phyloP scores from a whole-genome alignment of 1,284 basidiomycete species.

The Mycena sp. region DNA sequence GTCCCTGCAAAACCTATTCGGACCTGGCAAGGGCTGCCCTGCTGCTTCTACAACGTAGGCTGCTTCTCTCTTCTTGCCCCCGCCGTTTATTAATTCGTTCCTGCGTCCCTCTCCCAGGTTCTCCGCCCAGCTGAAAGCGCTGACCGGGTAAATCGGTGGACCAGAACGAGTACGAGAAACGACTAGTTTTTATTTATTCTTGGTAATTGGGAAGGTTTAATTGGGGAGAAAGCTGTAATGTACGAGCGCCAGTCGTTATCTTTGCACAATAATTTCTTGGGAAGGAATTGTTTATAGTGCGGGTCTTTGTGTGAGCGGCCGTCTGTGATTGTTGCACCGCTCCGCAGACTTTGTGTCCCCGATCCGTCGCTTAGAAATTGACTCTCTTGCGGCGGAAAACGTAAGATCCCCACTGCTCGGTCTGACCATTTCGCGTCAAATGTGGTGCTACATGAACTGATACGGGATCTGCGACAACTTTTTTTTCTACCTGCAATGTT shows the following conservation, averaged over 20 bases:
- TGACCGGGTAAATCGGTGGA: not conserved
- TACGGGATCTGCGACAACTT: conserved; percentile 21
- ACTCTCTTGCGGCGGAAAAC: conserved; percentile 3
- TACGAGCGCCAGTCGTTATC: not conserved
- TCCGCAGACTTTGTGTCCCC: conserved; percentile 4
- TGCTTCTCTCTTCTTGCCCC: conserved; percentile 47
- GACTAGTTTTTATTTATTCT: not conserved
- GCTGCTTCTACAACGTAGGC: conserved; percentile 56
- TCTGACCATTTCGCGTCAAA: conserved; percentile 10
- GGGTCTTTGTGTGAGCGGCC: no score
- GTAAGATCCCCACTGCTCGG: conserved; percentile 20
- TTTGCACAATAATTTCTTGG: not conserved
- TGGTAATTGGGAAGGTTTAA: not conserved
- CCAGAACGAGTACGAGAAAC: not conserved
- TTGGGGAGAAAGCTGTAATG: not conserved
- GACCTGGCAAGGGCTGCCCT: conserved; percentile 65
- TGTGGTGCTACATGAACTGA: conserved; percentile 29
- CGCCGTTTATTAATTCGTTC: not conserved
- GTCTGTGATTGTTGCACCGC: not conserved
- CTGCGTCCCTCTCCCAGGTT: not conserved
- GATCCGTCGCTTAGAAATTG: conserved; percentile 16
- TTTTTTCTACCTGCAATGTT: conserved; percentile 45
- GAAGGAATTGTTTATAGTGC: not conserved
- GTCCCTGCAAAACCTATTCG: conserved; percentile 66
- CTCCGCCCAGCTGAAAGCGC: not conserved